Conservation (phyloP, 208 protist genomes). For the Crithidia thermophila region DNA sequence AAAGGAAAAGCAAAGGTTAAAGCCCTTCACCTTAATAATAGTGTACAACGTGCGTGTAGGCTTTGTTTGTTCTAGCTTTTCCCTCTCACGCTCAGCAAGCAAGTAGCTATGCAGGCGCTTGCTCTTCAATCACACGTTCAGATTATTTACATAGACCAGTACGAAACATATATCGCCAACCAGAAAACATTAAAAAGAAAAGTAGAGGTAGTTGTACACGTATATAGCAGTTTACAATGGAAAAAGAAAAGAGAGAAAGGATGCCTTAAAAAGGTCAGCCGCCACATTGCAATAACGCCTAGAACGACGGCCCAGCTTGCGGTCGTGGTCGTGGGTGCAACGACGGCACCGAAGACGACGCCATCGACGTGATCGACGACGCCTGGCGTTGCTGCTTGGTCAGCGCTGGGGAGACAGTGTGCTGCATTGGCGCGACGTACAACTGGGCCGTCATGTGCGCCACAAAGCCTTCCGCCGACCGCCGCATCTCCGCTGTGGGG, state of each 20-base stretch:
- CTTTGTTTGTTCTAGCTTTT: too few relatives aligned
- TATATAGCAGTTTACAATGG: constrained; percentile 18
- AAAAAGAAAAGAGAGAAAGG: neutral
- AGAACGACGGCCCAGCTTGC: neutral
- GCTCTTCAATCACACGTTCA: too few relatives aligned
- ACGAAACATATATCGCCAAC: too few relatives aligned
- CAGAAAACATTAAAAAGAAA: too few relatives aligned
- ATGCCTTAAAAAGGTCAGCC: neutral
- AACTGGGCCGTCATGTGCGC: constrained; percentile 42
- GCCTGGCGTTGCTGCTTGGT: neutral
- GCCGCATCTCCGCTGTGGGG: constrained; percentile 1
- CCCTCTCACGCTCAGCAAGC: too few relatives aligned
- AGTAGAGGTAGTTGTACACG: constrained; percentile 1
- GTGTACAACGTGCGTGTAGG: too few relatives aligned
- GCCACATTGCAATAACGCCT: neutral
- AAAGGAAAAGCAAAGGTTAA: neutral
- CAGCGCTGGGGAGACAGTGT: constrained; percentile 13
- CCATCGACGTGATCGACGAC: too few relatives aligned
- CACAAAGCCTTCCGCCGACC: constrained; percentile 27
- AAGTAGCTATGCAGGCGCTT: too few relatives aligned
- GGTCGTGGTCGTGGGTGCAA: neutral
- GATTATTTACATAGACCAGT: too few relatives aligned
- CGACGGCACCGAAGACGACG: neutral
- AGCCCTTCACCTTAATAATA: too few relatives aligned
- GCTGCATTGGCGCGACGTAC: constrained; percentile 23